Conservation (phyloP, 2,329 filamentous ascomycete species). For the Cyclaneusma minus region DNA sequence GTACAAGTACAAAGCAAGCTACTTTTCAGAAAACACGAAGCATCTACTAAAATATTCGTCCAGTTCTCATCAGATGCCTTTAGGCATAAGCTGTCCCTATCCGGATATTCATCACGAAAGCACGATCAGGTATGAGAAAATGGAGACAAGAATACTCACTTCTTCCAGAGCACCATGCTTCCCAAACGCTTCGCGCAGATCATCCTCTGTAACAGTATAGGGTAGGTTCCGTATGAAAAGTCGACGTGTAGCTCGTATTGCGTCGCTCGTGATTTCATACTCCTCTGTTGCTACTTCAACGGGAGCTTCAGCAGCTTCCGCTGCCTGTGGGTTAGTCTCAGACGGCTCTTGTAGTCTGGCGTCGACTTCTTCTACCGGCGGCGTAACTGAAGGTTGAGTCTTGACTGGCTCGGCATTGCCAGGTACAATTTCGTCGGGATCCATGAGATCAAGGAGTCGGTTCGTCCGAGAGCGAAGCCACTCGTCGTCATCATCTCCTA, state of each 20-base stretch:
- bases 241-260: slow-evolving; percentile 57
- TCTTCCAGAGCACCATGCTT: slow-evolving; percentile 68
- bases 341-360: slow-evolving; percentile 6
- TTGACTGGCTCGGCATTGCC: slow-evolving; percentile 30
- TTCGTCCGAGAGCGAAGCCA: slow-evolving; percentile 87
- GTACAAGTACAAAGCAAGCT: slow-evolving; percentile 12
- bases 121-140: slow-evolving; percentile 8
- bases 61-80: slow-evolving; percentile 80
- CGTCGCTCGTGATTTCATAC: slow-evolving; percentile 26
- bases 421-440: slow-evolving; percentile 24
- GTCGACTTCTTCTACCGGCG: slow-evolving; percentile 10
- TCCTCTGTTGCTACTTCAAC: slow-evolving; percentile 5
- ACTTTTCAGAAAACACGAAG: slow-evolving; percentile 70
- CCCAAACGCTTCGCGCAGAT: slow-evolving; percentile 57
- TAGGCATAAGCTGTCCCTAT: slow-evolving; percentile 99
- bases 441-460: slow-evolving; percentile 68
- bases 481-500: slow-evolving; percentile 50
- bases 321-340: too few relatives aligned
- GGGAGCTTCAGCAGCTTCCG: slow-evolving; percentile 5
- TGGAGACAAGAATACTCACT: slow-evolving; percentile 42
- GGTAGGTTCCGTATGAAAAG: slow-evolving; percentile 83
- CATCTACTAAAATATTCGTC: slow-evolving; percentile 99
- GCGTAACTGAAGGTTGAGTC: slow-evolving; percentile 8
- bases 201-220: slow-evolving; percentile 63
- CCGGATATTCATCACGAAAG: slow-evolving; percentile 85